Percentiles rank a stretch among this genome's conserved stretches.
These are phyloP conservation scores for Penicillium salamii DNA, from an alignment of 495 filamentous ascomycete species.

Conservation along the genomic window DNA sequence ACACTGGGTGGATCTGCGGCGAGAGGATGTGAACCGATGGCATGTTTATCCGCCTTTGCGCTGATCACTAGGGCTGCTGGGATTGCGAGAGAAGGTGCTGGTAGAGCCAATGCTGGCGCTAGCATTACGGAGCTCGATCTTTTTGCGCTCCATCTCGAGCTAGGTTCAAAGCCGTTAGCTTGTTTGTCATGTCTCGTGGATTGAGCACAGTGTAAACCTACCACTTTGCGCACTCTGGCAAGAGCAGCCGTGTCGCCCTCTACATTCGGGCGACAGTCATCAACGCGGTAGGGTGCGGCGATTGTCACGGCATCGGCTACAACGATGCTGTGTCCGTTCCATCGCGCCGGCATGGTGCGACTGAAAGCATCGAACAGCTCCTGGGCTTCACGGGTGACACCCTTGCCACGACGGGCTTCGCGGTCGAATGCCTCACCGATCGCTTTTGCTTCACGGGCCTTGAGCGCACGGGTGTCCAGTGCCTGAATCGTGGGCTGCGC, in stretches of 20 bases:
- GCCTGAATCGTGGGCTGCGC: conserved; percentile 39
- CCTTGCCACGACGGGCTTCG: conserved; percentile 56
- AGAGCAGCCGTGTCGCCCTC: conserved; percentile 51
- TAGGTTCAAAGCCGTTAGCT: conserved; percentile 11
- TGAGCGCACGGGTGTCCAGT: conserved; percentile 53
- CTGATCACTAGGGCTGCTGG: conserved; percentile 18
- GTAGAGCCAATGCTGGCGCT: conserved; percentile 41
- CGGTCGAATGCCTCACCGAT: conserved; percentile 52
- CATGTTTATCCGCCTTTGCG: conserved; percentile 27
- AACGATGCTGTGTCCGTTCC: conserved; percentile 61
- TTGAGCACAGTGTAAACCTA: conserved; percentile 32
- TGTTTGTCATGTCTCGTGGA: neutral
- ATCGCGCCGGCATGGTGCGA: conserved; percentile 61
- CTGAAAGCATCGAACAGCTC: conserved; percentile 66
- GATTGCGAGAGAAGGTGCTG: conserved; percentile 31
- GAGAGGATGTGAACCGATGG: neutral
- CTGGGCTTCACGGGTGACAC: conserved; percentile 63
- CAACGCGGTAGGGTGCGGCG: conserved; percentile 55
- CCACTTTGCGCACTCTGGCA: conserved; percentile 61
- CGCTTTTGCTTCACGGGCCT: conserved; percentile 51
- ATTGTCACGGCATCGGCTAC: conserved; percentile 65
- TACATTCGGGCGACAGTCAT: conserved; percentile 53
- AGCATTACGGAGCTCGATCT: conserved; percentile 46
- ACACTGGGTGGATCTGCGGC: neutral
- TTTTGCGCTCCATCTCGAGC: conserved; percentile 52